Evolutionary conservation across 345 rosid genomes (phyloP), one percentile per base, ranked within the genome.

Genomic region (Eucalyptus guilfoylei): DNA sequence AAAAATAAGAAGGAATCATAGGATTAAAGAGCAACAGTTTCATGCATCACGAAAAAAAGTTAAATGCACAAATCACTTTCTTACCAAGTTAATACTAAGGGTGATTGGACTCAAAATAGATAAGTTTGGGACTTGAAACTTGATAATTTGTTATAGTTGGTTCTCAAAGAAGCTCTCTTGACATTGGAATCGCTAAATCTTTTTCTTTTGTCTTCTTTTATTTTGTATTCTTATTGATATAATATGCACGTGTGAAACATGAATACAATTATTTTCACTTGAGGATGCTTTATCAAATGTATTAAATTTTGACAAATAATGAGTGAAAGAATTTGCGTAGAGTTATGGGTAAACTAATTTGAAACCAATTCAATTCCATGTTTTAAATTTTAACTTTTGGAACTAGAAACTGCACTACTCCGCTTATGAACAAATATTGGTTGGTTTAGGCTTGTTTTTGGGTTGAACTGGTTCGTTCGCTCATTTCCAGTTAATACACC

Each of bases 401-500:
- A 21, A 11, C 7, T 0, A 2, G 9, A 19, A 76, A 76, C 0
- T 37, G 1, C 8, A 76, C 8, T 13, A 12, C 2, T 76, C 2
- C 4, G 8, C 14, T 5, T 34, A 10, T 69, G 44, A 34, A 72
- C 44, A 13, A 9, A 34, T 72, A 26, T 69, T 6, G 1, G 42
- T 1, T 3, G 1, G 19, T 64, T 64, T 1, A 64, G 37, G 2
- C 12, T 2, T 0, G 11, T 69, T 11, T 1, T 11, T 10, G 2
- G 11, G 1, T 72, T 37, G 42, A 32, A 69, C 0, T 0, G 8
- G 28, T 72, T 10, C 1, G 3, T 1, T 21, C 0, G 3, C 47
- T 76, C 15, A 21, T 21, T 76, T 69, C 8, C 12, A 21, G 3
- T 37, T 40, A 23, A 11, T 11, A 40, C 30, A 3, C 4, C 14